These are phyloP conservation scores for Plasmodium vinckei DNA, from an alignment of 169 alveolate genomes.

Conservation along the genomic window DNA sequence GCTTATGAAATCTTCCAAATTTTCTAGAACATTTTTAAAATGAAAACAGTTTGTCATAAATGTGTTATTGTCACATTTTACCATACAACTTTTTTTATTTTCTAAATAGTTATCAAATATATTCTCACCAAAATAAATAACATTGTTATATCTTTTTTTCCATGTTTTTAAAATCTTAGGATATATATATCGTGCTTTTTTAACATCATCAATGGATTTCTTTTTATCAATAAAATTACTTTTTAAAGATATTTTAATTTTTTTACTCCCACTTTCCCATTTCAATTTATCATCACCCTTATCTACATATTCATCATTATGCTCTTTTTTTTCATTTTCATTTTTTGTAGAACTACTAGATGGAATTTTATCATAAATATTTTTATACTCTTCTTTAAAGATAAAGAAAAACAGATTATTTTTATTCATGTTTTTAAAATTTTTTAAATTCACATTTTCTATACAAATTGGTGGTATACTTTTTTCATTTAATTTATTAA, in stretches of 20 bases:
- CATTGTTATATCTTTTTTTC: slow-evolving; percentile 4
- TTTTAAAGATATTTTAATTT: slow-evolving; percentile 7
- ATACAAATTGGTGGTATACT: not conserved
- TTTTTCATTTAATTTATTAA: slow-evolving; percentile 21
- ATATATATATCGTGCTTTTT: not conserved
- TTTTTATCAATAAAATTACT: not conserved
- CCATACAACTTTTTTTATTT: slow-evolving; percentile 32
- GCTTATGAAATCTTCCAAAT: slow-evolving; percentile 9
- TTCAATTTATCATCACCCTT: not conserved
- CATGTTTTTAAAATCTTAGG: not conserved
- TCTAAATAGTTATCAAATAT: slow-evolving; percentile 43
- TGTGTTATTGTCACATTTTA: slow-evolving; percentile 17
- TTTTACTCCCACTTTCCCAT: not conserved
- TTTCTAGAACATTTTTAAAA: slow-evolving; percentile 26
- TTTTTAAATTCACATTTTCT: slow-evolving; percentile 1
- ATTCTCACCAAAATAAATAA: slow-evolving; percentile 34
- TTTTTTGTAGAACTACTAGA: not conserved
- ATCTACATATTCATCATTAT: not conserved
- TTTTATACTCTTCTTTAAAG: slow-evolving; percentile 38
- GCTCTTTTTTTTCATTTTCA: not conserved
- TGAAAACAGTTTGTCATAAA: slow-evolving; percentile 42
- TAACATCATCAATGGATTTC: not conserved
- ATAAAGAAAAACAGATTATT: slow-evolving; percentile 14
- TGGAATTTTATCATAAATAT: not conserved
- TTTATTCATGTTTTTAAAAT: slow-evolving; percentile 16